Evolutionary conservation across 352 stramenopile genomes (phyloP).

Genomic region (Saprolegnia parasitica): DNA sequence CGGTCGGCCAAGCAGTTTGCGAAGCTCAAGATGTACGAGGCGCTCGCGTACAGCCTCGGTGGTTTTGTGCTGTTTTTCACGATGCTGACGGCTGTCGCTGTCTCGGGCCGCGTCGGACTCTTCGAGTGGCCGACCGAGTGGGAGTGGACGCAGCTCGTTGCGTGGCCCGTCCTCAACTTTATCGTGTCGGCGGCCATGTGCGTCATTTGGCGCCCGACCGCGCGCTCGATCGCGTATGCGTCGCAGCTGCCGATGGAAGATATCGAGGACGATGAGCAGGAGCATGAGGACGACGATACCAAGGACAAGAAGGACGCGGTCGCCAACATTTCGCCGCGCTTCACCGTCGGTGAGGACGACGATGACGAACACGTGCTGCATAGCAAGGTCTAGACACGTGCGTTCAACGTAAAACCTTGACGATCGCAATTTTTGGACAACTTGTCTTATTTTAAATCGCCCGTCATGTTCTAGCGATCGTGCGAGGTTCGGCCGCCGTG

Average conservation of each 20-base stretch:
- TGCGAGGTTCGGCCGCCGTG: no score
- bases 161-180: constrained; percentile 89
- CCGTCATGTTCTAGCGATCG: no score
- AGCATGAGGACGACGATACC: no score
- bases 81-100: constrained; percentile 71
- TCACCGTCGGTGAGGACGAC: constrained; percentile 8
- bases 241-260: constrained; percentile 80
- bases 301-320: background rate
- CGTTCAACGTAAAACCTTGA: constrained; percentile 6
- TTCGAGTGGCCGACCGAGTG: constrained; percentile 89
- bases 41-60: constrained; percentile 67
- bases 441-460: no score
- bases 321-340: background rate
- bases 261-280: constrained; percentile 51
- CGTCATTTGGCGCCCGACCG: constrained; percentile 84
- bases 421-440: no score
- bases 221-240: constrained; percentile 81
- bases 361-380: constrained; percentile 34
- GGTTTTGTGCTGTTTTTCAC: constrained; percentile 88
- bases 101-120: constrained; percentile 68
- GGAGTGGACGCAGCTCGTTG: constrained; percentile 89
- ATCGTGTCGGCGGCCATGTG: constrained; percentile 84
- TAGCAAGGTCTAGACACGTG: background rate
- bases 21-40: constrained; percentile 87
- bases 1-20: constrained; percentile 84